These are phyloP conservation scores for Aspergillus kassunensis DNA, from an alignment of 495 filamentous ascomycete genomes.

Conservation along the genomic window DNA sequence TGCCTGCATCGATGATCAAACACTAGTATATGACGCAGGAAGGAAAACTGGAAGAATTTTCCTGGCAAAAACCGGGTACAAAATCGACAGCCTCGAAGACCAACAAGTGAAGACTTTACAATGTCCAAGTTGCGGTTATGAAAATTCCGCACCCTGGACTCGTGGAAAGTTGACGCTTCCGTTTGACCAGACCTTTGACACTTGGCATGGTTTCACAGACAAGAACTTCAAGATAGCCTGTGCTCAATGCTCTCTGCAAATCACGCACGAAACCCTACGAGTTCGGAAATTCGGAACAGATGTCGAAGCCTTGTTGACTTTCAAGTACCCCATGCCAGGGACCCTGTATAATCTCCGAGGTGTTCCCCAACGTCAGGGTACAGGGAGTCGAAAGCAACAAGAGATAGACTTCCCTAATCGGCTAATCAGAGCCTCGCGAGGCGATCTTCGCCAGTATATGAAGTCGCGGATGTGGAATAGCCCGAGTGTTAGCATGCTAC, in stretches of 20 bases:
- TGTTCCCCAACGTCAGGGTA: constrained; percentile 13
- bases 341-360: constrained; percentile 49
- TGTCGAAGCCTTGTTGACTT: constrained; percentile 35
- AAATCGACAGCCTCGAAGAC: constrained; percentile 59
- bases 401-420: constrained; percentile 55
- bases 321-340: constrained; percentile 57
- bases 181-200: constrained; percentile 22
- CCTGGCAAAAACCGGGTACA: constrained; percentile 43
- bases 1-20: constrained; percentile 57
- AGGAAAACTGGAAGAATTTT: constrained; percentile 45
- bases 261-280: constrained; percentile 49
- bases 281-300: constrained; percentile 57
- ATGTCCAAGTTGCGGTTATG: constrained; percentile 54
- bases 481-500: constrained; percentile 15
- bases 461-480: constrained; percentile 2
- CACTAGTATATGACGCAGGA: constrained; percentile 58
- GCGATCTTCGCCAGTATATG: constrained; percentile 26
- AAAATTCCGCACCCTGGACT: constrained; percentile 56
- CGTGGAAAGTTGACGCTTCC: constrained; percentile 34
- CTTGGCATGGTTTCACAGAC: constrained; percentile 59
- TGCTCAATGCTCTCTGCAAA: constrained; percentile 41
- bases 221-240: constrained; percentile 47
- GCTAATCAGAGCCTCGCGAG: constrained; percentile 44
- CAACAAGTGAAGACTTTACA: constrained; percentile 40
- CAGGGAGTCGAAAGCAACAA: not conserved